A percentile compares a stretch with the other conserved stretches of the same genome.
These are phyloP conservation scores for Exophiala dermatitidis DNA, from an alignment of 2,329 filamentous ascomycete species.

Conservation along the genomic window DNA sequence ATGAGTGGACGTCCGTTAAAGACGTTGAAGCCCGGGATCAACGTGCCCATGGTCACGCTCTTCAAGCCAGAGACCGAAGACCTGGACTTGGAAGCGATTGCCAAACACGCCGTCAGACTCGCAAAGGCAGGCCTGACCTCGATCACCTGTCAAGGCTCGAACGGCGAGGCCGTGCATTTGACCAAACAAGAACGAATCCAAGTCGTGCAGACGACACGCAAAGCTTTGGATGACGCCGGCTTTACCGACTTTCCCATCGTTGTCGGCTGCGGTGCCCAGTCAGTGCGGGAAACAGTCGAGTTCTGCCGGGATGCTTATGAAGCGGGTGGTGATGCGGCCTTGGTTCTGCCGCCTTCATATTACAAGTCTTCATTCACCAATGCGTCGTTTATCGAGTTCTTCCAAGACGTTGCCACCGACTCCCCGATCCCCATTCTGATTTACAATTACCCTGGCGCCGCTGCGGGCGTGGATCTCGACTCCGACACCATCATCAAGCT, in stretches of 20 bases:
- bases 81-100: slow-evolving; percentile 56
- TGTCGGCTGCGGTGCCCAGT: slow-evolving; percentile 67
- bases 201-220: slow-evolving; percentile 62
- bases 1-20: slow-evolving; percentile 22
- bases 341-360: slow-evolving; percentile 70
- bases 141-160: slow-evolving; percentile 70
- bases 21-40: slow-evolving; percentile 46
- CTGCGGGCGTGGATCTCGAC: slow-evolving; percentile 59
- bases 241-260: slow-evolving; percentile 60
- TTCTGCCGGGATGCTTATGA: slow-evolving; percentile 62
- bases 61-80: slow-evolving; percentile 59
- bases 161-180: slow-evolving; percentile 75
- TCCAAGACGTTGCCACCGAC: slow-evolving; percentile 55
- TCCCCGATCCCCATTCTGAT: slow-evolving; percentile 59
- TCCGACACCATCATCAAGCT: slow-evolving; percentile 57
- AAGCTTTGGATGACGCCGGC: slow-evolving; percentile 60
- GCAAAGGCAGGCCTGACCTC: slow-evolving; percentile 64
- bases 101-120: slow-evolving; percentile 58
- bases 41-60: slow-evolving; percentile 68
- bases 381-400: slow-evolving; percentile 56
- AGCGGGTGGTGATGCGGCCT: slow-evolving; percentile 65
- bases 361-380: slow-evolving; percentile 61
- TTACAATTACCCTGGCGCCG: slow-evolving; percentile 66
- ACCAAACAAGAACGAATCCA: slow-evolving; percentile 61
- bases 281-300: slow-evolving; percentile 63